These are phyloP conservation scores for Saccharata proteae DNA, from an alignment of 2,329 filamentous ascomycete genomes.

Conservation along the genomic window DNA sequence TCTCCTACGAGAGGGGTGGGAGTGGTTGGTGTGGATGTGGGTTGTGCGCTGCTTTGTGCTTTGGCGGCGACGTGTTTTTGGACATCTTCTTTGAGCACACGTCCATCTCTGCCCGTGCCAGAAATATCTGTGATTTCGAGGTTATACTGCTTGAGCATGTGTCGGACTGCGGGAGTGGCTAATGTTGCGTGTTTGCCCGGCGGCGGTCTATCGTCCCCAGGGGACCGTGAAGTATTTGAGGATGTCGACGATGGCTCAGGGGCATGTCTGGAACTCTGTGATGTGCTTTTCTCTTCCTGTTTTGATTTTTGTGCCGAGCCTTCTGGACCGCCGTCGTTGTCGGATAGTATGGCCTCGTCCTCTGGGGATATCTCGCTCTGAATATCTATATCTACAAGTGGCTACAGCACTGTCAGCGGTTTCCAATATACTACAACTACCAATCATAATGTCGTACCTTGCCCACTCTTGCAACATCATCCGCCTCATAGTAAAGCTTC, in stretches of 20 bases:
- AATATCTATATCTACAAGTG: conserved; percentile 90
- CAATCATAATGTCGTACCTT: conserved; percentile 36
- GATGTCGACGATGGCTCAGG: conserved; percentile 12
- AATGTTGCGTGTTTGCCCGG: conserved; percentile 59
- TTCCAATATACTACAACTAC: background rate
- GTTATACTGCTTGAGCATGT: conserved; percentile 67
- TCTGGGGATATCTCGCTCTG: conserved; percentile 60
- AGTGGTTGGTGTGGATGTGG: conserved; percentile 20
- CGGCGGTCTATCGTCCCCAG: conserved; percentile 11
- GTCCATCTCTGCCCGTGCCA: conserved; percentile 81
- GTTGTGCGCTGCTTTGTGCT: conserved; percentile 11
- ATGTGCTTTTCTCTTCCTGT: too few relatives aligned
- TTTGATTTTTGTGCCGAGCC: background rate
- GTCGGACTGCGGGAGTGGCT: conserved; percentile 85
- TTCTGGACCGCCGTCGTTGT: conserved; percentile 1
- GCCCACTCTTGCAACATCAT: conserved; percentile 92
- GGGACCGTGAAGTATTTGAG: conserved; percentile 13
- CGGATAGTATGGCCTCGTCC: conserved; percentile 31
- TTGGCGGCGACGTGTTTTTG: conserved; percentile 46
- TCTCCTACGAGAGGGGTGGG: conserved; percentile 40
- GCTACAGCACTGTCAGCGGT: conserved; percentile 35
- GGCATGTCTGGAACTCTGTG: too few relatives aligned
- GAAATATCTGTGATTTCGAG: conserved; percentile 66
- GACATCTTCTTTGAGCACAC: conserved; percentile 89
- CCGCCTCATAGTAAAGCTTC: conserved; percentile 88